Evolutionary conservation across 345 rosid genomes (phyloP).

Genomic region (Salix suchowensis): DNA sequence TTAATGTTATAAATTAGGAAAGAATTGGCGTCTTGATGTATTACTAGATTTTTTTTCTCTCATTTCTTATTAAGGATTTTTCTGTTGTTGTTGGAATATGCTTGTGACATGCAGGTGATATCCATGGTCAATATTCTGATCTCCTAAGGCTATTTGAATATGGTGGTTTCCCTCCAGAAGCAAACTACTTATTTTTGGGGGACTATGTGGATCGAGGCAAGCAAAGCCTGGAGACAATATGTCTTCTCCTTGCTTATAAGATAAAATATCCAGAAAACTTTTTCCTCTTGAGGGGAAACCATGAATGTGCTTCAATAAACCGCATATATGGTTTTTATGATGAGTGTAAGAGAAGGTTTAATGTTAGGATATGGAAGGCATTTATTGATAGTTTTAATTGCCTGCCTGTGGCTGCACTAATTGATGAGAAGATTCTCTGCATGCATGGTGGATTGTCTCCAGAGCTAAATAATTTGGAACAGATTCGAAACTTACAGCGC

Average conservation of each 20-base stretch:
- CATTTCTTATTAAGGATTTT: not conserved
- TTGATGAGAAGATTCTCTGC: slow-evolving; percentile 84
- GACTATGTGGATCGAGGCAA: slow-evolving; percentile 89
- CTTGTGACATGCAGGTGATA: slow-evolving; percentile 58
- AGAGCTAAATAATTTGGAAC: slow-evolving; percentile 57
- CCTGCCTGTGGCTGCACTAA: slow-evolving; percentile 78
- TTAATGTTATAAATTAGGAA: not conserved
- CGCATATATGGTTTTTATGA: slow-evolving; percentile 85
- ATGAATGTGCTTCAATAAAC: slow-evolving; percentile 80
- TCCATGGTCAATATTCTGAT: slow-evolving; percentile 84
- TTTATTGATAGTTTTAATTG: slow-evolving; percentile 86
- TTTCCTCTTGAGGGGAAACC: slow-evolving; percentile 85
- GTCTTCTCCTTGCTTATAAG: slow-evolving; percentile 83
- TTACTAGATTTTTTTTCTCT: not conserved
- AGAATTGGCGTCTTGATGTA: not conserved
- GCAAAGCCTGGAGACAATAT: slow-evolving; percentile 85
- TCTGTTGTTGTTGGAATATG: slow-evolving; percentile 6
- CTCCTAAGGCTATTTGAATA: slow-evolving; percentile 81
- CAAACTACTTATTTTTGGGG: slow-evolving; percentile 77
- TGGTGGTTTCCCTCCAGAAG: slow-evolving; percentile 73
- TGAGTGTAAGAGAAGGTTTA: slow-evolving; percentile 78
- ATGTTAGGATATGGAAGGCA: slow-evolving; percentile 66
- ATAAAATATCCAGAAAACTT: slow-evolving; percentile 74
- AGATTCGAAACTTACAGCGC: slow-evolving; percentile 58
- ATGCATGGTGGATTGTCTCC: slow-evolving; percentile 94